Conservation (phyloP, 768 basidiomycete species). For the Rhizopogon vesiculosus region DNA sequence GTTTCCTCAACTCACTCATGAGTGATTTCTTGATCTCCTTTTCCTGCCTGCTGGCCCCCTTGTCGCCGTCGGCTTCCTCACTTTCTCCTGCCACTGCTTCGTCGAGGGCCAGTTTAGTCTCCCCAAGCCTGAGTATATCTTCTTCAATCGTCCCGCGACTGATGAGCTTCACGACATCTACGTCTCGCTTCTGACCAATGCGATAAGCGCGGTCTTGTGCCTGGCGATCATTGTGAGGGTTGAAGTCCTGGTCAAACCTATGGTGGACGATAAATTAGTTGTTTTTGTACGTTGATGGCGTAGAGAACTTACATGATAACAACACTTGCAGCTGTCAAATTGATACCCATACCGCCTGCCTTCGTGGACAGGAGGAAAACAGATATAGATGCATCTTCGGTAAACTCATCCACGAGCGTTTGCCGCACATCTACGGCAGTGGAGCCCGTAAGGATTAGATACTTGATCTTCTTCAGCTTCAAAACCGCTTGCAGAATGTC, state of each 20-base stretch:
- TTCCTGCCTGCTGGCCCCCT: constrained; percentile 61
- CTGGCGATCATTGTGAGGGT: constrained; percentile 96
- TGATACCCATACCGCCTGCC: constrained; percentile 95
- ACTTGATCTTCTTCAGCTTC: constrained; percentile 65
- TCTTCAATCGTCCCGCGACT: constrained; percentile 93
- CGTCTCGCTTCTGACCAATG: constrained; percentile 91
- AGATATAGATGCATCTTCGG: constrained; percentile 72
- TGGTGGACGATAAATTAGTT: constrained; percentile 6
- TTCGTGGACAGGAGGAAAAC: constrained; percentile 91
- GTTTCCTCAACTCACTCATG: constrained; percentile 78
- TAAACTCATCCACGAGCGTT: constrained; percentile 92
- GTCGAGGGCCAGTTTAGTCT: constrained; percentile 88
- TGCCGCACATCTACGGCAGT: constrained; percentile 94
- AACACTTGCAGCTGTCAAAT: constrained; percentile 91
- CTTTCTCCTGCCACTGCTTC: constrained; percentile 85
- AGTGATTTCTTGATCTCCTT: constrained; percentile 83
- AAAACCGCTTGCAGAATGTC: constrained; percentile 88
- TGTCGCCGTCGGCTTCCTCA: constrained; percentile 52
- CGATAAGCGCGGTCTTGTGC: constrained; percentile 97
- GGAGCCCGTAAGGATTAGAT: constrained; percentile 83
- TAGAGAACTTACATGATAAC: constrained; percentile 71
- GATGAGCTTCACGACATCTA: constrained; percentile 93
- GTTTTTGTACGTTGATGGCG: not conserved
- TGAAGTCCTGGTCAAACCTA: constrained; percentile 98
- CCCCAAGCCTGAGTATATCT: constrained; percentile 86